phyloP scores from a whole-genome alignment of 176 grass and related monocot species.

The Oryza rufipogon region DNA sequence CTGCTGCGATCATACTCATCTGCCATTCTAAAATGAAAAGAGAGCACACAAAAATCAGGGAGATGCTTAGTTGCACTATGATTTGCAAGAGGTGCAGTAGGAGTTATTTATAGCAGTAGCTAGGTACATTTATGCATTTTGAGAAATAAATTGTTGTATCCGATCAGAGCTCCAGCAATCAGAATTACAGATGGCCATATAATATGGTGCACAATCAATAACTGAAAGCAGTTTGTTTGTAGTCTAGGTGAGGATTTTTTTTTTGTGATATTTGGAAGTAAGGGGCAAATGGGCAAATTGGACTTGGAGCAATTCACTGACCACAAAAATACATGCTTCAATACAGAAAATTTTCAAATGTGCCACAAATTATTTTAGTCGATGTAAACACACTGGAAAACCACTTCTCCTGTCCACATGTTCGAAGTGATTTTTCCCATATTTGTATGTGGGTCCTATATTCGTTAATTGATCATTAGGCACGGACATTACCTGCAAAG shows the following conservation, averaged over 20 bases:
- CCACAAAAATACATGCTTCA: slow-evolving; percentile 8
- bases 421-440: background rate
- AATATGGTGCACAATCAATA: slow-evolving; percentile 28
- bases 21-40: slow-evolving; percentile 29
- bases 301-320: background rate
- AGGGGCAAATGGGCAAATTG: background rate
- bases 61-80: slow-evolving; percentile 1
- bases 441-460: background rate
- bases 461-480: background rate
- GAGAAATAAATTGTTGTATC: background rate
- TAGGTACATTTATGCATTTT: background rate
- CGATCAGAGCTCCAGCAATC: background rate
- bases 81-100: background rate
- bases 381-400: background rate
- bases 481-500: background rate
- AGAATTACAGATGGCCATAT: slow-evolving; percentile 19
- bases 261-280: slow-evolving; percentile 22
- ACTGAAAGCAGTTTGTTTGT: slow-evolving; percentile 38
- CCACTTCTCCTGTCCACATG: background rate
- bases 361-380: slow-evolving; percentile 1
- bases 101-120: slow-evolving; percentile 40
- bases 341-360: slow-evolving; percentile 5
- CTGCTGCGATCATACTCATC: slow-evolving; percentile 24
- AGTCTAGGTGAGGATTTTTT: slow-evolving; percentile 41
- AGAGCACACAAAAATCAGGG: slow-evolving; percentile 1